Evolutionary conservation across 2,329 filamentous ascomycete species (phyloP), one percentile per base, ranked within the genome.

Genomic region (Stylonectria norvegica): DNA sequence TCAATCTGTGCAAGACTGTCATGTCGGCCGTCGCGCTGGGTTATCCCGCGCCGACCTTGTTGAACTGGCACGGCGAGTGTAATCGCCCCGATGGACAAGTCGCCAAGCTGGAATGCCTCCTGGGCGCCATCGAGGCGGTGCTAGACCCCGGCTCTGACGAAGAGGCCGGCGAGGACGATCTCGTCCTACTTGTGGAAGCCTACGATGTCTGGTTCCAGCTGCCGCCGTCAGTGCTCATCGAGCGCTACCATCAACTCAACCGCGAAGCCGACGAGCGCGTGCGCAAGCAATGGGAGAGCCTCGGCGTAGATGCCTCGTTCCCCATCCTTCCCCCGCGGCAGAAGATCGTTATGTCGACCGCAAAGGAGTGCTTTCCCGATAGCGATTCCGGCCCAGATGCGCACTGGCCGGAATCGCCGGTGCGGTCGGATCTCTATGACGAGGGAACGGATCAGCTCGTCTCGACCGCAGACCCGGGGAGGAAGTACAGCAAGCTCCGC

Each of bases 201-300:
- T 61, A 68, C 43, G 63, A 68, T 29, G 49, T 63, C 25, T 67
- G 64, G 64, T 68, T 68, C 29, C 65, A 68, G 36, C 56, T 68
- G 1, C 64, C 64, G 0, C 61, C 64, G 1, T 61, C 61, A 5
- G 63, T 65, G 1, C 55, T 68, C 2, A 56, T 68, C 5, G 42
- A 63, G 27, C 58, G 65, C 6, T 68, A 60, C 38, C 64, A 65
- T 35, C 50, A 52, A 11, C 48, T 66, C 17, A 66, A 66, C 41
- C 47, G 45, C 5, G 57, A 64, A 27, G 63, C 64, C 10, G 55
- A 66, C 34, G 53, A 50, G 3, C 56, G 64, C 6, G 23, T 52
- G 3, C 50, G 40, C 3, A 36, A 43, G 2, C 36, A 57, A 4
- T 65, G 63, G 64, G 18, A 35, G 5, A 32, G 40, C 0, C 33